Percentiles rank a stretch among this genome's conserved stretches.
These are phyloP conservation scores for Brassica cretica DNA, from an alignment of 345 rosid species.

Conservation along the genomic window DNA sequence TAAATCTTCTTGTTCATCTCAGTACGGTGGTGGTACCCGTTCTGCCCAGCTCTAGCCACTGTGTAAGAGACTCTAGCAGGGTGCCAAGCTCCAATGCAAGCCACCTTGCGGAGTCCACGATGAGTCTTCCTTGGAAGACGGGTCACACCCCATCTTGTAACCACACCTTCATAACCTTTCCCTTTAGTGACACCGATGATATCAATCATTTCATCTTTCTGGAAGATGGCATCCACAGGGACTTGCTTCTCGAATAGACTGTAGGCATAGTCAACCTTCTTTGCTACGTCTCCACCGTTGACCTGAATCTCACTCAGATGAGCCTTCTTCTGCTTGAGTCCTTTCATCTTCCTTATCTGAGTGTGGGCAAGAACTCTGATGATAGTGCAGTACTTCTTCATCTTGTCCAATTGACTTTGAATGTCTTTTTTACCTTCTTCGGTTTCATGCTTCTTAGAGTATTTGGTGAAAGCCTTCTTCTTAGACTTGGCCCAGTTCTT, in stretches of 20 bases:
- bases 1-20: slow-evolving; percentile 93
- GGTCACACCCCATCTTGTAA: slow-evolving; percentile 94
- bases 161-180: slow-evolving; percentile 96
- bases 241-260: slow-evolving; percentile 85
- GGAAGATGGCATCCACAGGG: slow-evolving; percentile 77
- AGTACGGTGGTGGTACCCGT: slow-evolving; percentile 90
- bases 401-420: slow-evolving; percentile 67
- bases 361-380: slow-evolving; percentile 92
- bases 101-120: slow-evolving; percentile 90
- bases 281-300: slow-evolving; percentile 74
- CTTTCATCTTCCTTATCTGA: slow-evolving; percentile 86
- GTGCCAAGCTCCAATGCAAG: slow-evolving; percentile 99
- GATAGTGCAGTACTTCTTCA: slow-evolving; percentile 78
- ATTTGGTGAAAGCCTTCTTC: slow-evolving; percentile 82
- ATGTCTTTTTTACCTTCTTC: slow-evolving; percentile 72
- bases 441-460: slow-evolving; percentile 62
- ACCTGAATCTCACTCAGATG: slow-evolving; percentile 92
- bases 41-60: slow-evolving; percentile 96
- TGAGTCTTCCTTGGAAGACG: slow-evolving; percentile 96
- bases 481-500: slow-evolving; percentile 91
- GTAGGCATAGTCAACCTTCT: slow-evolving; percentile 81
- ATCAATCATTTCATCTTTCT: slow-evolving; percentile 95
- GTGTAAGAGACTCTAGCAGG: slow-evolving; percentile 97
- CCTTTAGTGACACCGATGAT: slow-evolving; percentile 90
- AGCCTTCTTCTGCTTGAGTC: slow-evolving; percentile 92